phyloP scores from a whole-genome alignment of 805 yeast species.

The Myxozyma monticola region DNA sequence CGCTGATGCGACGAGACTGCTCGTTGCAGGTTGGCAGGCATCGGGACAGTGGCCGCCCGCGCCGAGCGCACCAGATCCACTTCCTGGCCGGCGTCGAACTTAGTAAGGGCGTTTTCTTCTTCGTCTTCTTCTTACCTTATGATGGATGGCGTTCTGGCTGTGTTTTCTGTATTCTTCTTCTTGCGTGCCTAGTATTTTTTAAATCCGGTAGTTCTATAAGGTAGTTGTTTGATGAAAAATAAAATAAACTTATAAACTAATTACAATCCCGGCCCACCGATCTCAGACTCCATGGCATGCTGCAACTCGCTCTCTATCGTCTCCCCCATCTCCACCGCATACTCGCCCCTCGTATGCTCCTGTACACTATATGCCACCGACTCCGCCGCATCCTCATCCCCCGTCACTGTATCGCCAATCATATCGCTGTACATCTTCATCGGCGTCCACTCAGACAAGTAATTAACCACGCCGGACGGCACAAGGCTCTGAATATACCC shows the following conservation, averaged over 20 bases:
- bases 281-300: background rate
- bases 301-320: background rate
- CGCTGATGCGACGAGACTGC: conserved; percentile 65
- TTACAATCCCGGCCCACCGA: no score
- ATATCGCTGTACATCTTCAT: conserved; percentile 15
- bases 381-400: no score
- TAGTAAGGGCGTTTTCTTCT: background rate
- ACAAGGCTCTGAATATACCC: conserved; percentile 9
- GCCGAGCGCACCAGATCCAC: conserved; percentile 23
- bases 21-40: conserved; percentile 83
- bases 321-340: background rate
- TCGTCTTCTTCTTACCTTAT: background rate
- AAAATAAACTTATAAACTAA: no score
- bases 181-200: no score
- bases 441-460: conserved; percentile 25
- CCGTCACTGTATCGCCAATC: background rate
- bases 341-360: no score
- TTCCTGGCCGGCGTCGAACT: conserved; percentile 19
- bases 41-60: conserved; percentile 63
- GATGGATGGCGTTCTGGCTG: no score
- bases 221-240: no score
- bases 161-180: no score
- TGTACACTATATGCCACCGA: no score
- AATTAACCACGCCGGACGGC: conserved; percentile 5
- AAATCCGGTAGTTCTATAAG: no score